Evolutionary conservation across 106 monocot genomes (phyloP).

Genomic region (Acorus gramineus): DNA sequence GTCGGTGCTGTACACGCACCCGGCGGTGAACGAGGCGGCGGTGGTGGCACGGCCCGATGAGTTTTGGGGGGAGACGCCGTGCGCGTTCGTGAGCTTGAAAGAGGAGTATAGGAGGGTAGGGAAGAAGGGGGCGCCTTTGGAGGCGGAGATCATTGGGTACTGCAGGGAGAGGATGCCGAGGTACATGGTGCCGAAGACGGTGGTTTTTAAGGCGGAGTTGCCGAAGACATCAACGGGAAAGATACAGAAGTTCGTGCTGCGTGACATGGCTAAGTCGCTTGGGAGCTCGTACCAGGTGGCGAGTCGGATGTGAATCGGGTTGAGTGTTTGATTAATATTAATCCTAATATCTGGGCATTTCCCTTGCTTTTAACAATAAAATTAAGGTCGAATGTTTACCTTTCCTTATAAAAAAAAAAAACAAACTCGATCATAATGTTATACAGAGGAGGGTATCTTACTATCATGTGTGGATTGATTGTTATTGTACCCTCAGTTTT

Average conservation of each 20-base stretch:
- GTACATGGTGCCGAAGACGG: slow-evolving; percentile 84
- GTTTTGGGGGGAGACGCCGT: slow-evolving; percentile 69
- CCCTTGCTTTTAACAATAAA: no score
- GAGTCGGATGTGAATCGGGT: slow-evolving; percentile 14
- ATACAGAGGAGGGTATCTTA: no score
- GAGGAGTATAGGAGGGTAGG: background rate
- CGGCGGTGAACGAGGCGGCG: slow-evolving; percentile 73
- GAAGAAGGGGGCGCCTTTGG: background rate
- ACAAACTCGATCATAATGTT: no score
- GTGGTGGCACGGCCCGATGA: slow-evolving; percentile 72
- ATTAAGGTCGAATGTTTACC: no score
- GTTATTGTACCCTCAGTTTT: no score
- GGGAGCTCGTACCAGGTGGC: slow-evolving; percentile 12
- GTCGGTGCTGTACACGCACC: slow-evolving; percentile 53
- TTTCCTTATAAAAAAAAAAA: no score
- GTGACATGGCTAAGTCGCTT: slow-evolving; percentile 41
- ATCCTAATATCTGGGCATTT: no score
- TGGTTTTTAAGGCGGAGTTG: slow-evolving; percentile 51
- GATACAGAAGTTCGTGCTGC: slow-evolving; percentile 60
- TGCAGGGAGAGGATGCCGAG: slow-evolving; percentile 47
- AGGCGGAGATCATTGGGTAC: slow-evolving; percentile 39
- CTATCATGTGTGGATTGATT: no score
- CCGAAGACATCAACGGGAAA: slow-evolving; percentile 82
- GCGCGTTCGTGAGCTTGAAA: slow-evolving; percentile 60
- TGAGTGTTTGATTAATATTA: no score